Evolutionary conservation across 257 asterid species (phyloP), one percentile per base, ranked within the genome.

Genomic region (Primulina tabacum): DNA sequence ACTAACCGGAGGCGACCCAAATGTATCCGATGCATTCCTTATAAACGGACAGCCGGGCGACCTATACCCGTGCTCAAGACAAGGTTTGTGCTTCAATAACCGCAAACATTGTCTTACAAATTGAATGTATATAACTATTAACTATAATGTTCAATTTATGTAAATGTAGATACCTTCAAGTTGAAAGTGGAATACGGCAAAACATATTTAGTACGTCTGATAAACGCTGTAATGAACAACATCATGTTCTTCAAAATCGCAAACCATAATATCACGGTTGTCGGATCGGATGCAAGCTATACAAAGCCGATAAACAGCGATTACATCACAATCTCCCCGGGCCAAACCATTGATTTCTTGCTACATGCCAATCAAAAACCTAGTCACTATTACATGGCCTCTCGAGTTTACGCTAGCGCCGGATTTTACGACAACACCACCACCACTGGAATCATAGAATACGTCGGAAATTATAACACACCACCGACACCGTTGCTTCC

Each of bases 11-110:
- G 79, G 82, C 0, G 80, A 65, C 1, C 78, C 82, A 2, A 71
- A 74, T 57, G 2, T 0, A 24, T 81, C 85, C 16, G 84, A 82
- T 79, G 82, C 90, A 43, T 80, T 32, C n/a, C 71, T 76, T 2
- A 82, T 85, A 35, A 85, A 85, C 69, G 90, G 88, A 4, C 88
- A 80, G 33, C 90, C 88, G 28, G 88, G 90, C 5, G 79, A 78
- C 61, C 30, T 52, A 0, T 80, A 80, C 73, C 79, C 78, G 0
- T 85, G 90, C 58, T 85, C 90, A 8, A 67, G 8, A 29, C 43
- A 67, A 73, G 89, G 89, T 83, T 21, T 60, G 59, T 28, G 30
- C 30, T 28, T 28, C 30, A 28, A 28, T 28, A 28, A 28, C 4
- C 30, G 30, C 30, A 28, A 0, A 28, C 30, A 28, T 28, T 28